Base-by-base conservation (phyloP, 2,329 filamentous ascomycete genomes). In the Mycocentrospora acerina region DNA sequence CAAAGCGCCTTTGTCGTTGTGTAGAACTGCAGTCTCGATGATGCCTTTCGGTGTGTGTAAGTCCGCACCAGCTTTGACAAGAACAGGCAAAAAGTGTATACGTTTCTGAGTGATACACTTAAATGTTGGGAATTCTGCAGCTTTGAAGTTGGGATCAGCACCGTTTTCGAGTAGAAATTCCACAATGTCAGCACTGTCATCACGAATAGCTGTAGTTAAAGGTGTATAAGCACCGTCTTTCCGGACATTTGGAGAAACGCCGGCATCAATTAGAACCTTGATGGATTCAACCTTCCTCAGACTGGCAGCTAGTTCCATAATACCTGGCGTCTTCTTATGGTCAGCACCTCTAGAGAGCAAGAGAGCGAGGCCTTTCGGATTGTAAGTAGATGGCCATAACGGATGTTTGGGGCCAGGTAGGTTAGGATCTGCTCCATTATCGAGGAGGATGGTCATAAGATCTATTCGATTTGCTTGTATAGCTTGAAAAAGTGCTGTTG, bases 201-300 rank as follows among this genome's bases (percentile, higher is more conserved):
- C 83, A 15, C 83, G 80, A 46, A 86, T 86, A 0, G 82, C 74
- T 0, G 82, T 80, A 67, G 82, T 86, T 0, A 86, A 70, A 0
- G 83, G 82, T 0, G 83, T 86, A 62, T 83, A 86, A 22, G 79
- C 76, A 7, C 81, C 80, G 46, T 86, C 83, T 59, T 83, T 83
- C 49, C 78, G 80, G 9, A 71, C 59, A 46, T 84, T 82, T 28
- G 79, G 78, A 31, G 78, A 75, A 12, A 83, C 78, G 9, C 79
- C 78, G 1, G 77, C 74, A 17, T 78, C 72, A 32, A 82, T 69
- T 3, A 85, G 71, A 17, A 80, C 71, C 17, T 73, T 71, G 9
- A 85, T 75, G 0, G 79, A 77, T 43, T 84, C 81, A 37, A 82
- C 71, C 59, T 79, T 82, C 68, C 85, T 85, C 57, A 82, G 70